Evolutionary conservation across 306 rosid genomes (phyloP), one percentile per base, ranked within the genome.

Genomic region (Glycine soja): DNA sequence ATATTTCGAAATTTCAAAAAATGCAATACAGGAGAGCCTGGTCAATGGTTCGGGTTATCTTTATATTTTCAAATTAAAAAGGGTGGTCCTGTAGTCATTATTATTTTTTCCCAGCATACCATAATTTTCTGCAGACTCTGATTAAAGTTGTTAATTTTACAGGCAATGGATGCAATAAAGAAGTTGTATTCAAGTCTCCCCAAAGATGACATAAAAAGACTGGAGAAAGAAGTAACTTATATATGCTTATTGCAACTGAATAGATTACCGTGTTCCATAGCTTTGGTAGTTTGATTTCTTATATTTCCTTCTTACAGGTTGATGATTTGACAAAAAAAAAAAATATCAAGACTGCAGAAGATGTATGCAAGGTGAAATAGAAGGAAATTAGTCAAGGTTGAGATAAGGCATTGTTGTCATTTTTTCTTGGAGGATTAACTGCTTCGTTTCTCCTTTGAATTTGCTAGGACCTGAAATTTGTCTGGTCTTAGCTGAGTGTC

Each of bases 141-240:
- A 66, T 66, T 88, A 45, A 84, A 38, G 16, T 57, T 54, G 32
- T 71, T 88, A 18, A 72, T 76, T 69, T 73, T 58, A 63, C 90
- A 92, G 97, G 97, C 93, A 73, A 91, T 95, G 97, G 99, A 95
- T 75, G 86, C 91, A 2, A 86, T 88, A 42, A 95, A 95, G 87
- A 95, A 91, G 82, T 61, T 93, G 72, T 76, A 84, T 70, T 86
- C 95, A 13, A 88, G 82, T 51, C 91, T 92, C 71, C 91, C 99
- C 1, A 95, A 91, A 85, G 99, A 95, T 78, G 93, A 93, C 81
- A 77, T 95, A 72, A 95, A 91, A 79, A 89, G 93, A 91, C 72
- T 91, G 86, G 98, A 93, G 90, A 95, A 95, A 86, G 97, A 90
- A 81, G 99, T 93, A 83, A 90, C 94, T 85, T 61, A n/a, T 32